phyloP scores from a whole-genome alignment of 345 rosid genomes.

The Viola odorata region DNA sequence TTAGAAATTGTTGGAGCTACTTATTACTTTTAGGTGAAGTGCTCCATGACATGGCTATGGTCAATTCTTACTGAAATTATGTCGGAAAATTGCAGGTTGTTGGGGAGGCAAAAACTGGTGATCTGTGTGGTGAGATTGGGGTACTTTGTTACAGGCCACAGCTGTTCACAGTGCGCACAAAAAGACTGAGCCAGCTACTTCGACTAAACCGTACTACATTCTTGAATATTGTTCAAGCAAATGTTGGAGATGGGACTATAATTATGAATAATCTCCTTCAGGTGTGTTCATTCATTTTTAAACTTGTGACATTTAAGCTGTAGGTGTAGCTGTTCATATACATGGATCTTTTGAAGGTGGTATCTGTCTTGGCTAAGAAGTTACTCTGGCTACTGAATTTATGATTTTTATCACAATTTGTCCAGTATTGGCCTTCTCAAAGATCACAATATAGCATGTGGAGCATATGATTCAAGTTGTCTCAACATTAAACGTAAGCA shows the following conservation, averaged over 20 bases:
- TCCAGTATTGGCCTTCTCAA: background rate
- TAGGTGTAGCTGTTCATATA: background rate
- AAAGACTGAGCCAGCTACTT: conserved; percentile 77
- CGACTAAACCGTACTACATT: conserved; percentile 83
- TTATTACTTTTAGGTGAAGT: background rate
- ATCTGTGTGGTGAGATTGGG: conserved; percentile 81
- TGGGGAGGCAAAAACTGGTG: conserved; percentile 68
- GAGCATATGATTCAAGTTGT: no score
- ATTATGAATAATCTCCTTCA: conserved; percentile 91
- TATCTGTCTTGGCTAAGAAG: background rate
- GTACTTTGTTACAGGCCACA: conserved; percentile 87
- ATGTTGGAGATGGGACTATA: conserved; percentile 87
- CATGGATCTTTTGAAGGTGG: background rate
- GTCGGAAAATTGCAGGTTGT: conserved; percentile 43
- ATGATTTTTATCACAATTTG: background rate
- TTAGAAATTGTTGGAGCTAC: background rate
- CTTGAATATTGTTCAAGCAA: conserved; percentile 78
- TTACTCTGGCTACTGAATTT: background rate
- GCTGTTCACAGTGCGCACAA: conserved; percentile 81
- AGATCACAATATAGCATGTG: background rate
- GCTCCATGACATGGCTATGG: background rate
- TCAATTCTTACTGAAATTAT: background rate
- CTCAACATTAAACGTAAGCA: no score
- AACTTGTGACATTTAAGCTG: background rate
- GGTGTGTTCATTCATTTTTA: conserved; percentile 28